phyloP scores from a whole-genome alignment of 345 rosid genomes.

The Stellera chamaejasme region DNA sequence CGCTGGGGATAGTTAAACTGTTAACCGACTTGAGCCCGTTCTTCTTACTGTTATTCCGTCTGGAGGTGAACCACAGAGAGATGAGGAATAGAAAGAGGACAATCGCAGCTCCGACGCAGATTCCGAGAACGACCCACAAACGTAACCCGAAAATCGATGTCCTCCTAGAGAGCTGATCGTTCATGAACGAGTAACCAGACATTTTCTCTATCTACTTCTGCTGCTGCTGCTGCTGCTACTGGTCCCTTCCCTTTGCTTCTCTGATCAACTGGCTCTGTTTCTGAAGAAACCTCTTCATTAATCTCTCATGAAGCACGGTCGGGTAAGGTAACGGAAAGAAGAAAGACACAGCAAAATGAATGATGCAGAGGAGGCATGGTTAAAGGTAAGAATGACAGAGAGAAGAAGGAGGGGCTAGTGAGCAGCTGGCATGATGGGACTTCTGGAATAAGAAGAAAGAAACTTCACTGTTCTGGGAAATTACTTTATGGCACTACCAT shows the following conservation, averaged over 20 bases:
- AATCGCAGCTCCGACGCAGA: slow-evolving; percentile 77
- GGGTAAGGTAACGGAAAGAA: too few relatives aligned
- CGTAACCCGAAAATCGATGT: slow-evolving; percentile 67
- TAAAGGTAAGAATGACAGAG: background rate
- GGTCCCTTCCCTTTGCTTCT: background rate
- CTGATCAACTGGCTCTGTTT: background rate
- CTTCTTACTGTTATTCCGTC: slow-evolving; percentile 19
- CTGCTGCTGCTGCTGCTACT: background rate
- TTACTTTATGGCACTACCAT: too few relatives aligned
- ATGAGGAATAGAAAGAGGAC: slow-evolving; percentile 73
- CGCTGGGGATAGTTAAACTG: slow-evolving; percentile 48
- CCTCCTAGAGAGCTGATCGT: slow-evolving; percentile 53
- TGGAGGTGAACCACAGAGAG: slow-evolving; percentile 80
- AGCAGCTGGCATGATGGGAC: slow-evolving; percentile 18
- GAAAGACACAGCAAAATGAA: background rate
- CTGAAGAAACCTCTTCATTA: background rate
- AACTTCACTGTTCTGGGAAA: background rate
- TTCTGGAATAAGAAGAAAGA: slow-evolving; percentile 2
- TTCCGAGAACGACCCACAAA: slow-evolving; percentile 77
- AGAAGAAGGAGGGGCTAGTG: background rate
- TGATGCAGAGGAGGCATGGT: too few relatives aligned
- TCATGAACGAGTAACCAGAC: slow-evolving; percentile 62
- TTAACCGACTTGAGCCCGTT: slow-evolving; percentile 22
- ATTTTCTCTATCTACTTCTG: slow-evolving; percentile 19
- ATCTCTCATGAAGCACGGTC: background rate